Percentiles rank a stretch among this genome's conserved stretches.
These are phyloP conservation scores for Prorocentrum cordatum DNA, from an alignment of 169 alveolate species.

Conservation along the genomic window DNA sequence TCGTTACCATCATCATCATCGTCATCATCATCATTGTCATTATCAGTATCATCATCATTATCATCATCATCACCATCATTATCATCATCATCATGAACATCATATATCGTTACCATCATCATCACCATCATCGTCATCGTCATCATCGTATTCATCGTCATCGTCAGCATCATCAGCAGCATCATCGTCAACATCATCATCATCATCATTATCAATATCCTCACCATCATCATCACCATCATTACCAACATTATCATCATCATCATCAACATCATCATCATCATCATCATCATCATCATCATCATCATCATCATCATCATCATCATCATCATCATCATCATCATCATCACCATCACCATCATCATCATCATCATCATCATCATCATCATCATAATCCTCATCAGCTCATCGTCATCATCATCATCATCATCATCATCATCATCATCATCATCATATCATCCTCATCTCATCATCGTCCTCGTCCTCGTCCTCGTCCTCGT, in stretches of 20 bases:
- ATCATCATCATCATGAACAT: no score
- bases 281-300: neutral
- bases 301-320: neutral
- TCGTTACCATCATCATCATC: neutral
- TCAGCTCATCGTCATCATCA: neutral
- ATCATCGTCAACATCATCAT: neutral
- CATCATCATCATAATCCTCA: slow-evolving; percentile 5
- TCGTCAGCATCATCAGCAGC: neutral
- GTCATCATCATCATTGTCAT: no score
- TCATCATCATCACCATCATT: no score
- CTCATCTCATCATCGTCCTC: slow-evolving; percentile 3
- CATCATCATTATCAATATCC: neutral
- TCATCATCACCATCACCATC: neutral
- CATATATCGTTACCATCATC: no score
- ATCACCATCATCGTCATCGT: no score
- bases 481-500: neutral
- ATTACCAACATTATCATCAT: neutral
- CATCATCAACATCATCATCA: neutral
- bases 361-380: neutral
- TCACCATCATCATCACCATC: neutral
- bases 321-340: neutral
- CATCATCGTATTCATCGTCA: neutral
- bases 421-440: slow-evolving; percentile 3
- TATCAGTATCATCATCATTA: no score
- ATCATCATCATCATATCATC: neutral